Conservation (phyloP, 345 rosid species). For the Mallotus nudiflorus region DNA sequence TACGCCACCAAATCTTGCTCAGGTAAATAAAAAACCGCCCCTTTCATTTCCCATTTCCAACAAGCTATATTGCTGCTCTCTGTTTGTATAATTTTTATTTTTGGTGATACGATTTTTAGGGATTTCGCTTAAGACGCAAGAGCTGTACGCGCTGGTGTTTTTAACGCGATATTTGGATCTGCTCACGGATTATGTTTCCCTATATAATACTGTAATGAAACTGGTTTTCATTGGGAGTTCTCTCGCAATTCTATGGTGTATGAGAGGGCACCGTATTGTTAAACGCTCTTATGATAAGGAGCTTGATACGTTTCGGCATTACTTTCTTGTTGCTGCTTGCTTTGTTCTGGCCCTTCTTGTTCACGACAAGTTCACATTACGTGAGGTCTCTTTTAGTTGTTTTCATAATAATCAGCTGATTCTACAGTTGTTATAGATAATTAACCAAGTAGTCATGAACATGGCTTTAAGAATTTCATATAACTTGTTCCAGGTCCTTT, state of each 20-base stretch:
- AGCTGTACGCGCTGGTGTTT: conserved; percentile 84
- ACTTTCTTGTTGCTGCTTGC: conserved; percentile 52
- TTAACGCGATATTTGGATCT: conserved; percentile 86
- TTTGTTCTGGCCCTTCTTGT: conserved; percentile 60
- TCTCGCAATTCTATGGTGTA: conserved; percentile 87
- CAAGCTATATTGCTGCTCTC: background rate
- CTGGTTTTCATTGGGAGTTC: conserved; percentile 81
- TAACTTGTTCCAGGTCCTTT: conserved; percentile 52
- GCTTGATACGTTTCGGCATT: conserved; percentile 88
- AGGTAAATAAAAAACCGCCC: conserved; percentile 43
- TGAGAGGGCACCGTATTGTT: conserved; percentile 71
- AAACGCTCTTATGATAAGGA: conserved; percentile 71
- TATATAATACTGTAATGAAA: conserved; percentile 87
- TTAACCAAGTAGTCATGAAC: background rate
- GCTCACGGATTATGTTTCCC: conserved; percentile 70
- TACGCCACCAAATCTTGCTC: conserved; percentile 95
- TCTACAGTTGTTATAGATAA: too few relatives aligned
- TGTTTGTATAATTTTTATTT: background rate
- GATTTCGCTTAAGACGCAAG: conserved; percentile 90
- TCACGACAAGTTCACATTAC: conserved; percentile 73
- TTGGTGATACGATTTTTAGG: conserved; percentile 34
- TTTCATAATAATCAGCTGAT: background rate
- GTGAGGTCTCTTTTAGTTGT: conserved; percentile 52
- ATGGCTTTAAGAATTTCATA: too few relatives aligned
- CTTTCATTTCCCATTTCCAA: background rate